phyloP scores from a whole-genome alignment of 495 filamentous ascomycete species.

The Xylaria castorea region DNA sequence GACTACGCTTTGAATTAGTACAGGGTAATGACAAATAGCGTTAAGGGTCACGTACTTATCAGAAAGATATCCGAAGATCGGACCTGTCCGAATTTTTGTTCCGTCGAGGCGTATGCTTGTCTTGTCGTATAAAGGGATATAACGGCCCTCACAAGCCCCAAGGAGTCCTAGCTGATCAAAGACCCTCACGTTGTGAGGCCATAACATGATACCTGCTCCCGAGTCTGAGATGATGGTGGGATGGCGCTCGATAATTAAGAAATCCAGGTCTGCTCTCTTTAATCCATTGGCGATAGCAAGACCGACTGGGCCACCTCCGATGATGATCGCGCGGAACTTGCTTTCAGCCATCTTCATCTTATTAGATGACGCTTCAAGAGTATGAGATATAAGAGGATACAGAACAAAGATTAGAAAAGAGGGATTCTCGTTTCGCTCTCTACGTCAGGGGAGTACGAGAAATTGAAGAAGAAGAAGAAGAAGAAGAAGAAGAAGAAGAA shows the following conservation, averaged over 20 bases:
- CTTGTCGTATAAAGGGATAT: conserved; percentile 10
- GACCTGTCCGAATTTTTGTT: neutral
- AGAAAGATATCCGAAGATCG: neutral
- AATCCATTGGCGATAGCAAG: conserved; percentile 55
- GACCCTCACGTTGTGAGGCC: conserved; percentile 39
- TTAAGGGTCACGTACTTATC: neutral
- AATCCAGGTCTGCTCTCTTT: conserved; percentile 50
- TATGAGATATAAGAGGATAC: neutral
- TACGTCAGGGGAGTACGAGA: neutral
- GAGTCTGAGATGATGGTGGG: conserved; percentile 42
- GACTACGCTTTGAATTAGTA: conserved; percentile 11
- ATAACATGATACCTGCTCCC: conserved; percentile 46
- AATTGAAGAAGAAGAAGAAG: neutral
- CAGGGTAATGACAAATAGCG: neutral
- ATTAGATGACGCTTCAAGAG: neutral
- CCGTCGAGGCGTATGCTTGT: conserved; percentile 5
- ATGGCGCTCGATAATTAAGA: conserved; percentile 54
- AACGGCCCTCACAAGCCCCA: conserved; percentile 32
- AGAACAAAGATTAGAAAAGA: neutral
- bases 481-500: neutral
- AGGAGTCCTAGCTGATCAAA: conserved; percentile 49
- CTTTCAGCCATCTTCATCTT: neutral
- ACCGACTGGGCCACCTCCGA: conserved; percentile 58
- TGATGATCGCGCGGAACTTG: conserved; percentile 56
- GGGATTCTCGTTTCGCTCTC: neutral